phyloP scores from a whole-genome alignment of 2,329 filamentous ascomycete species.

The Aspergillus pseudonomiae region DNA sequence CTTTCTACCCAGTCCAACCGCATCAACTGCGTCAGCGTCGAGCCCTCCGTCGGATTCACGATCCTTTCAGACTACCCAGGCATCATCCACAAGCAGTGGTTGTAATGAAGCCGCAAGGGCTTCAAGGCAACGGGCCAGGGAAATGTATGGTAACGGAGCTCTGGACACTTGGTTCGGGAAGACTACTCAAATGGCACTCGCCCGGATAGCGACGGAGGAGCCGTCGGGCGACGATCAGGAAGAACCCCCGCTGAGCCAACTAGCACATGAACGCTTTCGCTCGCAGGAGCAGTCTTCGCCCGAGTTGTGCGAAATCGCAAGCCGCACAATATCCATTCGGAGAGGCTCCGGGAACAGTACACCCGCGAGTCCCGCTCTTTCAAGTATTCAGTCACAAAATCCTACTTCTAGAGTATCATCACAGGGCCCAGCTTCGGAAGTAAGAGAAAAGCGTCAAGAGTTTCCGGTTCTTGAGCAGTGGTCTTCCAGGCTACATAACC shows the following conservation, averaged over 20 bases:
- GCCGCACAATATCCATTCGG: background rate
- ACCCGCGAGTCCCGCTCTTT: background rate
- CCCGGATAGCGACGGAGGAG: background rate
- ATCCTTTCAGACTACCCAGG: conserved; percentile 8
- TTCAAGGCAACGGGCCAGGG: conserved; percentile 23
- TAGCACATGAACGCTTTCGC: conserved; percentile 21
- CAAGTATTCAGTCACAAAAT: background rate
- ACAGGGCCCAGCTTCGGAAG: background rate
- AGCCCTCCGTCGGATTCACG: conserved; percentile 15
- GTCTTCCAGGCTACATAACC: conserved; percentile 26
- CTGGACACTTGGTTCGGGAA: conserved; percentile 37
- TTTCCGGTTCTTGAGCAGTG: conserved; percentile 28
- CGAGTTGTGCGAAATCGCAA: background rate
- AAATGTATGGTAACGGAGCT: conserved; percentile 29
- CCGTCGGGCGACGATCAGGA: background rate
- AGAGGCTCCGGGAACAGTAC: background rate
- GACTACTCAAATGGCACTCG: conserved; percentile 13
- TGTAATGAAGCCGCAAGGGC: conserved; percentile 9
- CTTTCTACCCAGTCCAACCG: conserved; percentile 23
- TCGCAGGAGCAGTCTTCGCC: background rate
- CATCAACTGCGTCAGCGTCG: conserved; percentile 1
- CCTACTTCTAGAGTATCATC: background rate
- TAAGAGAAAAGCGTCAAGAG: conserved; percentile 17
- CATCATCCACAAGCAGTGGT: conserved; percentile 8
- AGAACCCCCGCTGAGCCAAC: conserved; percentile 12